Evolutionary conservation across 331 rosid genomes (phyloP).

Genomic region (Pyracantha coccinea): DNA sequence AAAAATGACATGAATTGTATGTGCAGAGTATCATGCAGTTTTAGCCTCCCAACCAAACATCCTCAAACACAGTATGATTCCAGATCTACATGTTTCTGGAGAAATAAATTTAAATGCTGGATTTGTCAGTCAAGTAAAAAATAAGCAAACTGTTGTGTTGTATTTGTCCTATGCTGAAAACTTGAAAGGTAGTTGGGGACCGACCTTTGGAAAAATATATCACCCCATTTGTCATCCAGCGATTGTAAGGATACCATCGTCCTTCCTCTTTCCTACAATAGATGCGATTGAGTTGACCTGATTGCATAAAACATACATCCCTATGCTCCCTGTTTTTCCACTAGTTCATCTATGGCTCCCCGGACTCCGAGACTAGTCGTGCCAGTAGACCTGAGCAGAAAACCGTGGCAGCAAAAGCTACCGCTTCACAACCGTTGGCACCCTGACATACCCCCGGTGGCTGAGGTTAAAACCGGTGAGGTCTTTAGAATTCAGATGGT

Average conservation of each 20-base stretch:
- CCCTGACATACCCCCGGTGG: constrained; percentile 41
- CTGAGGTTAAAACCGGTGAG: constrained; percentile 35
- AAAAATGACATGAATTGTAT: not conserved
- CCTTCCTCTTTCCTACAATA: not conserved
- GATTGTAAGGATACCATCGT: not conserved
- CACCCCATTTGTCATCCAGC: constrained; percentile 22
- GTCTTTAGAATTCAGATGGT: constrained; percentile 38
- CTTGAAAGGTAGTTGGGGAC: not conserved
- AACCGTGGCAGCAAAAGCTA: constrained; percentile 65
- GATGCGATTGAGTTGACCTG: not conserved
- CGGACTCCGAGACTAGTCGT: constrained; percentile 44
- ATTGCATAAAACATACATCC: not conserved
- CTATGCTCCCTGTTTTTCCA: not conserved
- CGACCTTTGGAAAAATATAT: not conserved
- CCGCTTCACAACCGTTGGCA: constrained; percentile 94
- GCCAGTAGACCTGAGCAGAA: constrained; percentile 59
- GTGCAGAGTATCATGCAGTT: not conserved
- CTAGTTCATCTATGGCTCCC: constrained; percentile 54
- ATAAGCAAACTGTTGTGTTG: not conserved
- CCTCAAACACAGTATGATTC: not conserved
- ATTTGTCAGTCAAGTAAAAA: not conserved
- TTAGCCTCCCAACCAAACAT: not conserved
- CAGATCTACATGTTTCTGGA: not conserved
- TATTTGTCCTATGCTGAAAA: not conserved
- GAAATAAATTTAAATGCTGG: not conserved